Base-by-base conservation (phyloP, 163 green algal species). In the Chlamydomonas reinhardtii region DNA sequence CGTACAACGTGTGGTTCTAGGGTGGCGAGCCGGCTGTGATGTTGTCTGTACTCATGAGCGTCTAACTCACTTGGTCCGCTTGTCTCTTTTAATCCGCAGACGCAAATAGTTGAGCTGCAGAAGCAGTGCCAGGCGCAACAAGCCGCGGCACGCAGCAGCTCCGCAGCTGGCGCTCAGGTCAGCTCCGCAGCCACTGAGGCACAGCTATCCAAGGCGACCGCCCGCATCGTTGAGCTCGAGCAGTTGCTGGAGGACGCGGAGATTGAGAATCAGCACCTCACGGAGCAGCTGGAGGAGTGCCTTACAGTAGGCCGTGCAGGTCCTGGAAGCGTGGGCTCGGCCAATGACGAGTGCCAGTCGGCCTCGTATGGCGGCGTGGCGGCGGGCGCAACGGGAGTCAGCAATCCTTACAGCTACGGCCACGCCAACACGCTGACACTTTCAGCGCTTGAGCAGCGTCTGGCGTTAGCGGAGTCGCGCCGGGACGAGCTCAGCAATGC, bases 261-360 rank as follows among this genome's bases (percentile, higher is more conserved):
- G 27, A 80, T 86, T 22, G 81, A 86, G 43, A 86, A 86, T 29
- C 81, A 80, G 56, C 71, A 86, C 71, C 71, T 86, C 15, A 86
- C 81, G 29, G 81, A 86, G 71, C 81, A 86, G 71, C 71, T 86
- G 35, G 81, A 86, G 59, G 81, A 86, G 59, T 86, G 71, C 56
- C 39, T 86, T 5, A 86, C 81, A 0, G 68, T 15, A 17, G 79
- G 68, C 15, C 68, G 79, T 2, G 61, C 61, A 15, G 78, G 78
- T 11, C 68, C 79, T 24, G 81, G 68, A 56, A 86, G 81, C 29
- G 81, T 80, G 17, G 81, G 81, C 37, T 81, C 70, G 0, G 81
- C 61, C 8, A 72, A 72, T 0, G 81, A 86, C 37, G 81, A 86
- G 43, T 74, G 52, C 17, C 71, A 79, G 71, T 79, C 81, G 20